Conservation (phyloP, 495 filamentous ascomycete species). For the Pyrenopolyporus hunteri region DNA sequence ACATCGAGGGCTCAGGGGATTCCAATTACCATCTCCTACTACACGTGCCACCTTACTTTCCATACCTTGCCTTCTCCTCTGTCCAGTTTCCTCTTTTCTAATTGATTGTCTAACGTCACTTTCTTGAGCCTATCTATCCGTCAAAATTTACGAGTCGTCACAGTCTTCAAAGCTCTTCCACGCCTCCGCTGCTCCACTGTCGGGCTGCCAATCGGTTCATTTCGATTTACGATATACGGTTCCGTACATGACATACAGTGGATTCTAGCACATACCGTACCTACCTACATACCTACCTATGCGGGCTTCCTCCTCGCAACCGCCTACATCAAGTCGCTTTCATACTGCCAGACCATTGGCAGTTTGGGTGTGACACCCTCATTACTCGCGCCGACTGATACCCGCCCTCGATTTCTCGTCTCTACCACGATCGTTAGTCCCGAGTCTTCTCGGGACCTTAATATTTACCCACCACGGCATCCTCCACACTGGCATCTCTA, state of each 20-base stretch:
- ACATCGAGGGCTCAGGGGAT: constrained; percentile 27
- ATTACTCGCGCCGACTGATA: constrained; percentile 10
- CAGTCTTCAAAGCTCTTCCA: not conserved
- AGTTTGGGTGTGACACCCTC: constrained; percentile 3
- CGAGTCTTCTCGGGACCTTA: constrained; percentile 36
- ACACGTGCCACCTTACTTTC: constrained; percentile 25
- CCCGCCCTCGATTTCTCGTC: constrained; percentile 9
- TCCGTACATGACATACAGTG: constrained; percentile 20
- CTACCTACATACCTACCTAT: constrained; percentile 3
- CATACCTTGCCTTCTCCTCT: constrained; percentile 7
- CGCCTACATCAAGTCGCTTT: constrained; percentile 2
- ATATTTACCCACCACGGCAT: constrained; percentile 33
- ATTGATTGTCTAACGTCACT: constrained; percentile 4
- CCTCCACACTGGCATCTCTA: constrained; percentile 27
- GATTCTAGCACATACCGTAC: constrained; percentile 9
- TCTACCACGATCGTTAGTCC: constrained; percentile 21
- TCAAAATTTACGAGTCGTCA: constrained; percentile 15
- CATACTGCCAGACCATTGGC: constrained; percentile 11
- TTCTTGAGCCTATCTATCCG: constrained; percentile 2
- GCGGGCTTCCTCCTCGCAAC: constrained; percentile 4
- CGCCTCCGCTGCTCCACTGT: constrained; percentile 18
- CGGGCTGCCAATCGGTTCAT: constrained; percentile 29
- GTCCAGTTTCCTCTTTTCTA: constrained; percentile 5
- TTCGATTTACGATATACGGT: constrained; percentile 25
- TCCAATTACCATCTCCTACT: constrained; percentile 13